Conservation (phyloP, 805 yeast species). For the Candida takata region DNA sequence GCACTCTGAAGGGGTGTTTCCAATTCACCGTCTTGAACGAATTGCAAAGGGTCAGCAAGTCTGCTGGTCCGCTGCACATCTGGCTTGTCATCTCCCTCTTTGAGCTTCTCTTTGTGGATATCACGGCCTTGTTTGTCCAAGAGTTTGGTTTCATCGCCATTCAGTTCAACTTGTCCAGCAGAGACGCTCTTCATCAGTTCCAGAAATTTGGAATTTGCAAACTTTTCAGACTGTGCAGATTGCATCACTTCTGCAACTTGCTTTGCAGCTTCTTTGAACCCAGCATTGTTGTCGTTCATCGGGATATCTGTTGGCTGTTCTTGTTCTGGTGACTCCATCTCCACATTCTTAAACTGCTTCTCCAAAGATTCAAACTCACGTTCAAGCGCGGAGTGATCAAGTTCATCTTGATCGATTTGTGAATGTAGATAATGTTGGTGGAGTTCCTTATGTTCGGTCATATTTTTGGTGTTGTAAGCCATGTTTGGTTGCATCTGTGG, state of each 20-base stretch:
- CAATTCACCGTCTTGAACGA: constrained; percentile 17
- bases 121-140: constrained; percentile 21
- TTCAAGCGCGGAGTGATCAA: constrained; percentile 10
- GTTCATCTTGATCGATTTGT: constrained; percentile 14
- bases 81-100: constrained; percentile 1
- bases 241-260: constrained; percentile 22
- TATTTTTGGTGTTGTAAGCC: constrained; percentile 6
- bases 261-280: constrained; percentile 22
- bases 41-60: constrained; percentile 23
- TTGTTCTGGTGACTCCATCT: constrained; percentile 7
- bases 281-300: constrained; percentile 8
- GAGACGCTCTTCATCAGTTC: constrained; percentile 21
- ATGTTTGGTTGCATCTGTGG: constrained; percentile 9
- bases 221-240: constrained; percentile 13
- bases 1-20: constrained; percentile 21
- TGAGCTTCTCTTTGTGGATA: constrained; percentile 12
- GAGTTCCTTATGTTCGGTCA: constrained; percentile 20
- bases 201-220: constrained; percentile 22
- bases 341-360: constrained; percentile 10
- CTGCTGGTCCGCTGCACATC: constrained; percentile 2
- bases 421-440: constrained; percentile 11
- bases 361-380: constrained; percentile 13
- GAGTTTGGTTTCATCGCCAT: constrained; percentile 19
- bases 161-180: constrained; percentile 19
- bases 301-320: constrained; percentile 1